A percentile compares a stretch with the other conserved stretches of the same genome.
Evolutionary conservation across 176 grass and related monocot species (phyloP).

Genomic region (Triticum turgidum): DNA sequence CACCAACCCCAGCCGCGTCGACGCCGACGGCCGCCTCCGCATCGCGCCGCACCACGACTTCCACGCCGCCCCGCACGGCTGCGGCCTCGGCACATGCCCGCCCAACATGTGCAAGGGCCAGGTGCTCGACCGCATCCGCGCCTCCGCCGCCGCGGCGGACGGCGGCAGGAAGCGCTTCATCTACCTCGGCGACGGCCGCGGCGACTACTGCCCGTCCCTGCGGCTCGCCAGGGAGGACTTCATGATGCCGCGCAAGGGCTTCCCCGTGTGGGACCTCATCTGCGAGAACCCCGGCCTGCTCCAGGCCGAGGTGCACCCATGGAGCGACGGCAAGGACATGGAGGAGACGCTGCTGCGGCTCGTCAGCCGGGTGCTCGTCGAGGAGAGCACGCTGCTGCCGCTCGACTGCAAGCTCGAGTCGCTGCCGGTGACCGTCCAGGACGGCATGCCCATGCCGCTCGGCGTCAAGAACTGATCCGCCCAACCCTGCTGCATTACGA

Average conservation of each 20-base stretch:
- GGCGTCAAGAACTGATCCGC: conserved; percentile 58
- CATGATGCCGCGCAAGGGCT: conserved; percentile 72
- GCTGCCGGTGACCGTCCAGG: conserved; percentile 40
- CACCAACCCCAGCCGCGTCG: conserved; percentile 70
- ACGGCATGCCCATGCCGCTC: conserved; percentile 51
- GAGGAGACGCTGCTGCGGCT: conserved; percentile 55
- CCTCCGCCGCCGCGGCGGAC: not conserved
- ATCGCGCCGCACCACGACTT: conserved; percentile 66
- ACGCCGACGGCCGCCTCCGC: conserved; percentile 56
- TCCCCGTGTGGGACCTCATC: conserved; percentile 83
- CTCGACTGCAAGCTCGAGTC: conserved; percentile 64
- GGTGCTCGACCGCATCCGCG: conserved; percentile 56
- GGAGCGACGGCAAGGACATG: conserved; percentile 60
- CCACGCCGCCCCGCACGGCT: conserved; percentile 55
- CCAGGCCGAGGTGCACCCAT: conserved; percentile 75
- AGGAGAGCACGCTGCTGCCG: not conserved
- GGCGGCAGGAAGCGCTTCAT: conserved; percentile 49
- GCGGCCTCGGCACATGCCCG: conserved; percentile 60
- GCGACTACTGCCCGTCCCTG: conserved; percentile 84
- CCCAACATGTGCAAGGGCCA: conserved; percentile 96
- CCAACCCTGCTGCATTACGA: not conserved
- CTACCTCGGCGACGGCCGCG: conserved; percentile 82
- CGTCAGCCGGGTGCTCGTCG: conserved; percentile 38
- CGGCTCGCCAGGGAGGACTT: conserved; percentile 51
- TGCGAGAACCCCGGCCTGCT: conserved; percentile 40